Evolutionary conservation across 352 stramenopile genomes (phyloP).

Genomic region (Globisporangium carolinianum): DNA sequence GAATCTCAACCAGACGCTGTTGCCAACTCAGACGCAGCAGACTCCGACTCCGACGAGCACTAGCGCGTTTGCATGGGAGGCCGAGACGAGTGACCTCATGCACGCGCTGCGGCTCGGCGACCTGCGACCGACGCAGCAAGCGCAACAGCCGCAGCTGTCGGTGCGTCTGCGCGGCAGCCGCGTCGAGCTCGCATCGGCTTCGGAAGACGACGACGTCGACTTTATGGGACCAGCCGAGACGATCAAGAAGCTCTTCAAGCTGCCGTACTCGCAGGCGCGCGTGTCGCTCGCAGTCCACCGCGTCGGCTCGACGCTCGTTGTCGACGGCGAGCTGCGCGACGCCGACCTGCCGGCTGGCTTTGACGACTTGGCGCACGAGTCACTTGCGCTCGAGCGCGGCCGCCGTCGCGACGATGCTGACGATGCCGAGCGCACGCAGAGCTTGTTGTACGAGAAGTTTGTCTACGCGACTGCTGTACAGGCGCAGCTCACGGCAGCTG

Average conservation of each 20-base stretch:
- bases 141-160: conserved; percentile 57
- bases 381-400: too few species aligned
- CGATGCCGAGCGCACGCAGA: conserved; percentile 22
- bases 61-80: conserved; percentile 20
- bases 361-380: conserved; percentile 18
- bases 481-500: conserved; percentile 19
- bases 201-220: conserved; percentile 64
- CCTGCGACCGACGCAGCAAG: conserved; percentile 11
- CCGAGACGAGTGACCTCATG: conserved; percentile 53
- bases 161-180: conserved; percentile 56
- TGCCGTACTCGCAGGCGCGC: conserved; percentile 69
- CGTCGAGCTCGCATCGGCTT: conserved; percentile 63
- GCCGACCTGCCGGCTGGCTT: conserved; percentile 63
- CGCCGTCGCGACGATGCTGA: conserved; percentile 2
- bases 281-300: conserved; percentile 82
- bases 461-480: conserved; percentile 73
- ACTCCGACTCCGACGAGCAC: not conserved
- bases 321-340: conserved; percentile 73
- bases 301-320: conserved; percentile 69
- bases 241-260: conserved; percentile 84
- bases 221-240: conserved; percentile 80
- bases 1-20: conserved; percentile 63
- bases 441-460: conserved; percentile 80
- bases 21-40: conserved; percentile 25
- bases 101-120: conserved; percentile 54